phyloP scores from a whole-genome alignment of 1,139 yeast genomes.

The Scheffersomyces titani region DNA sequence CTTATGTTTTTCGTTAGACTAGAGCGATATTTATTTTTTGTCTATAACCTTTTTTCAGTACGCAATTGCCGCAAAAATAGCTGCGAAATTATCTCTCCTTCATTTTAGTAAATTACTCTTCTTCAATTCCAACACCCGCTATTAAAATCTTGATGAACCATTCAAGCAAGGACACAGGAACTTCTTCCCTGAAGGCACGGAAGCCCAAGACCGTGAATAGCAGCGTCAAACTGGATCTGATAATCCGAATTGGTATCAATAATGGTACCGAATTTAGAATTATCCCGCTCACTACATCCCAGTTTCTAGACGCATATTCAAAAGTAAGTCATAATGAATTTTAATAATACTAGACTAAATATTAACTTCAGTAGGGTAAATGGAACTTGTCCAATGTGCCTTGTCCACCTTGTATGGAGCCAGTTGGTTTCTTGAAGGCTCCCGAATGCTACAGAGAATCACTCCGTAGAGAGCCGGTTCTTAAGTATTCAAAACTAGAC shows the following conservation, averaged over 20 bases:
- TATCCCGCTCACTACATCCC: slow-evolving; percentile 52
- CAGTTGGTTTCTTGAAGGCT: slow-evolving; percentile 54
- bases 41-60: too few species aligned
- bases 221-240: not conserved
- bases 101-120: not conserved
- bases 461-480: slow-evolving; percentile 42
- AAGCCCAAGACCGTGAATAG: not conserved
- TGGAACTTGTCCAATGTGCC: slow-evolving; percentile 58
- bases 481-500: slow-evolving; percentile 35
- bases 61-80: not conserved
- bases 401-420: slow-evolving; percentile 54
- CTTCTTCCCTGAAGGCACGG: not conserved
- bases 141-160: not conserved
- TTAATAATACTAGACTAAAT: not conserved
- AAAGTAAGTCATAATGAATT: slow-evolving; percentile 23
- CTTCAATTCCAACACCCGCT: not conserved
- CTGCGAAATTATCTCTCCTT: not conserved
- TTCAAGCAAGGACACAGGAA: not conserved
- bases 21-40: too few species aligned
- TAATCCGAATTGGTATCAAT: not conserved
- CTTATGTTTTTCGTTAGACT: not conserved
- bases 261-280: not conserved
- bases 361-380: slow-evolving; percentile 40
- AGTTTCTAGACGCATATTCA: slow-evolving; percentile 63
- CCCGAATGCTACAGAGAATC: slow-evolving; percentile 57